Evolutionary conservation across 306 rosid genomes (phyloP), one percentile per base, ranked within the genome.

Genomic region (Pyrus bretschneideri): DNA sequence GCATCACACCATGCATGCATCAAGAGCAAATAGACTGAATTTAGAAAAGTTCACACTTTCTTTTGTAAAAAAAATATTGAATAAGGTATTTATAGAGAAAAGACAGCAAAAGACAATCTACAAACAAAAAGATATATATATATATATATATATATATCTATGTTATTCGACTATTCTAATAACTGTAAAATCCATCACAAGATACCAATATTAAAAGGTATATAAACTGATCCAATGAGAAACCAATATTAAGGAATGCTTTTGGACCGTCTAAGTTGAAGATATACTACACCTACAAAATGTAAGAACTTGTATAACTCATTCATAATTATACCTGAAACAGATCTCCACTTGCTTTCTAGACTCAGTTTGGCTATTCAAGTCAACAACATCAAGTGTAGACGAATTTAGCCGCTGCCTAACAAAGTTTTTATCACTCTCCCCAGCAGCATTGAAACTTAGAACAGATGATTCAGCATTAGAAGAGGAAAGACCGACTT

Each of bases 331-430:
- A 9, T 89, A 95, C 98, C 98, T 90, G 97, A 90, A 70, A 89
- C 86, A 78, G 97, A 92, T 40, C 98, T 97, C 96, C 97, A 90
- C 76, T 90, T 84, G 72, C 91, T 93, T 42, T 92, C 96, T 80
- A 92, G 78, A 83, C 97, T 91, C 96, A 51, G 89, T 77, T 81
- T 62, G 87, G 87, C 97, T 92, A 79, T 83, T 30, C 1, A 88
- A 82, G 70, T 88, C 88, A 78, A 86, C 85, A 75, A 83, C 80
- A 82, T 89, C 97, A 66, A 83, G 25, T 25, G 83, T 78, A 19
- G 91, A 78, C 19, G 80, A 73, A 67, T 74, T 80, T 73, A 29
- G 71, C 79, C 69, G 84, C 40, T 73, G 82, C 77, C 82, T 79
- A 45, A 45, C 79, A 79, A 74, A 30, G 60, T 78, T 63, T 74